These are phyloP conservation scores for Pythium sp. DNA, from an alignment of 352 stramenopile genomes.

Conservation along the genomic window DNA sequence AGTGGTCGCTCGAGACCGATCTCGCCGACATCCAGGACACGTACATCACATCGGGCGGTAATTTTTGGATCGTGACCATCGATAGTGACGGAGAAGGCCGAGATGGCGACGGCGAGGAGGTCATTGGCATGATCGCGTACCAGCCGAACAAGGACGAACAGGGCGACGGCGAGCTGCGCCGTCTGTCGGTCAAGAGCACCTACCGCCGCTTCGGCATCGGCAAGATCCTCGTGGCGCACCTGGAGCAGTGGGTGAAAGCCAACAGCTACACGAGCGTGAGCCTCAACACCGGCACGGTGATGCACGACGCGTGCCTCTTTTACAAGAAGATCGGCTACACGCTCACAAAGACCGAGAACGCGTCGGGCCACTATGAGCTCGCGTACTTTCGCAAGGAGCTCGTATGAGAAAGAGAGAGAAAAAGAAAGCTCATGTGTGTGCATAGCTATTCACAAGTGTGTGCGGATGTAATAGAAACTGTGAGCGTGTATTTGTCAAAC, in stretches of 20 bases:
- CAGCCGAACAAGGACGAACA: constrained; percentile 21
- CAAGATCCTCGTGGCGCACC: constrained; percentile 18
- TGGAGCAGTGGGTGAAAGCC: constrained; percentile 19
- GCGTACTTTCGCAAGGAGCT: constrained; percentile 20
- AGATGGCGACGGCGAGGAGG: constrained; percentile 12
- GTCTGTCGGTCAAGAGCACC: constrained; percentile 23
- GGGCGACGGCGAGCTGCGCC: constrained; percentile 25
- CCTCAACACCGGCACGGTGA: constrained; percentile 21
- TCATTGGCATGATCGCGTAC: constrained; percentile 17
- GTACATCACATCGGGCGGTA: constrained; percentile 32
- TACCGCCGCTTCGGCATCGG: constrained; percentile 27
- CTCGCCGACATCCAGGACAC: constrained; percentile 31
- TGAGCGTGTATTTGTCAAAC: neutral
- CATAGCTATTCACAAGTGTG: neutral
- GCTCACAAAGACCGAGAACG: constrained; percentile 13
- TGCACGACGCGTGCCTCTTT: constrained; percentile 12
- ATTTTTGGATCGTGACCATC: constrained; percentile 37
- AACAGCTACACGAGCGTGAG: constrained; percentile 15
- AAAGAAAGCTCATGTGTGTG: too few relatives aligned
- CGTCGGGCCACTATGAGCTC: constrained; percentile 13
- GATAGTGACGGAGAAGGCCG: neutral
- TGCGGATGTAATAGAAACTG: neutral
- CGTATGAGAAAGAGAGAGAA: neutral
- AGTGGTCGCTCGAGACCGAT: constrained; percentile 25
- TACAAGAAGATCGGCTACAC: constrained; percentile 17